These are phyloP conservation scores for Incumbomyces lentus DNA, from an alignment of 2,329 filamentous ascomycete genomes.

Conservation along the genomic window DNA sequence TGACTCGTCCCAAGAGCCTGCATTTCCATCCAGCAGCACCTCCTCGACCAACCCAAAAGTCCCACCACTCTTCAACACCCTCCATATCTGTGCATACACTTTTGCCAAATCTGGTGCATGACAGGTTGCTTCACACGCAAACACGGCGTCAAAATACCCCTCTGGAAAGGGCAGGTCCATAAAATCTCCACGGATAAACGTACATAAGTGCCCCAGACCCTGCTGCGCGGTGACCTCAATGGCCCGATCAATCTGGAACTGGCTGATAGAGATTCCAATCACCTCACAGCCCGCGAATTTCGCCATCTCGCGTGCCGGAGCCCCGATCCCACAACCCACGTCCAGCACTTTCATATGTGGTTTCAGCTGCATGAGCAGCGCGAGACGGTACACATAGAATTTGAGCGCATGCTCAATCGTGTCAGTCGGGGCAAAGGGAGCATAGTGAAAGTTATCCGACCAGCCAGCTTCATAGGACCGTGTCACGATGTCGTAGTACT, in stretches of 20 bases:
- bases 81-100: conserved; percentile 22
- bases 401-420: conserved; percentile 15
- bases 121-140: conserved; percentile 25
- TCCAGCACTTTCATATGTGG: conserved; percentile 23
- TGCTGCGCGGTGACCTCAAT: conserved; percentile 11
- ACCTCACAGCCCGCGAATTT: conserved; percentile 22
- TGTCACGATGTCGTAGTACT: conserved; percentile 20
- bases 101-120: conserved; percentile 21
- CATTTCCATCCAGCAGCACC: conserved; percentile 19
- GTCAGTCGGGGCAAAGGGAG: conserved; percentile 18
- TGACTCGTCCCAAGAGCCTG: conserved; percentile 16
- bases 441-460: conserved; percentile 20
- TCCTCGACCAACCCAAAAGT: conserved; percentile 23
- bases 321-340: conserved; percentile 26
- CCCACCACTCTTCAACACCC: conserved; percentile 24
- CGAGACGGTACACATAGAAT: conserved; percentile 24
- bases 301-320: conserved; percentile 24
- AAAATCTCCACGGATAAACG: conserved; percentile 22
- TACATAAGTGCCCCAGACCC: conserved; percentile 14
- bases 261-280: conserved; percentile 24
- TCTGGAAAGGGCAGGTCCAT: conserved; percentile 20
- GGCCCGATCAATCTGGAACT: conserved; percentile 21
- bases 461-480: conserved; percentile 18
- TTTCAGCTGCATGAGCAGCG: conserved; percentile 18
- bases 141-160: conserved; percentile 24